Evolutionary conservation across 163 green algal genomes (phyloP).

Genomic region (Volvox carteri): DNA sequence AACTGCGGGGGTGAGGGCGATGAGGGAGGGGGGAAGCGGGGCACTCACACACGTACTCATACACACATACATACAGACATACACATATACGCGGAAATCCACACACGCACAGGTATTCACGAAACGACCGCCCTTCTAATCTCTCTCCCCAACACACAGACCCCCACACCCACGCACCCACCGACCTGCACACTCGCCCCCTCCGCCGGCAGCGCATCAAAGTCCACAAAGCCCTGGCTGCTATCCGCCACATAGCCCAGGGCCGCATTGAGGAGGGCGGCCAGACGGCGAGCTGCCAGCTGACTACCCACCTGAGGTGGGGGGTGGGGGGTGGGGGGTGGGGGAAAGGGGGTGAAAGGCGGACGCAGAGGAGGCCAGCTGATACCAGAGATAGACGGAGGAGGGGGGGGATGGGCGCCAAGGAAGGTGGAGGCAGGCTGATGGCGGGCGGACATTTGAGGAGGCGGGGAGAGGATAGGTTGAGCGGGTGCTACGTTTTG

Average conservation of each 20-base stretch:
- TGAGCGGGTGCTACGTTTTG: no score
- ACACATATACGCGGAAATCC: no score
- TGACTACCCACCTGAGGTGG: neutral
- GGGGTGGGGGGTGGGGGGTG: neutral
- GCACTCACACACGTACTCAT: no score
- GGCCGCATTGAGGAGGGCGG: conserved; percentile 84
- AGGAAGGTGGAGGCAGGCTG: neutral
- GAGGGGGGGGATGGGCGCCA: neutral
- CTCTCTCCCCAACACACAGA: neutral
- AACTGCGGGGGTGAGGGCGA: no score
- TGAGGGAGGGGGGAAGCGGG: no score
- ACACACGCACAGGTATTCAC: no score
- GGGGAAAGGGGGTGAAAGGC: neutral
- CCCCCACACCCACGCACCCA: neutral
- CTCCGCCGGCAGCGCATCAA: conserved; percentile 83
- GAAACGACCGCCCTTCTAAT: no score
- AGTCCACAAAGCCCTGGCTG: conserved; percentile 82
- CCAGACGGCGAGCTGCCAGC: conserved; percentile 69
- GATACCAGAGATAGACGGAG: no score
- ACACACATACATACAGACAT: no score
- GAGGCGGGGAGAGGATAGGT: neutral
- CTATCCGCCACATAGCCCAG: conserved; percentile 82
- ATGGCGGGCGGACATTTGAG: neutral
- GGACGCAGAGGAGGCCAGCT: neutral
- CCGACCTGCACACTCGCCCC: conserved; percentile 74